Evolutionary conservation across 2,329 filamentous ascomycete species (phyloP), one percentile per base, ranked within the genome.

Genomic region (Alternaria novae-zelandiae): DNA sequence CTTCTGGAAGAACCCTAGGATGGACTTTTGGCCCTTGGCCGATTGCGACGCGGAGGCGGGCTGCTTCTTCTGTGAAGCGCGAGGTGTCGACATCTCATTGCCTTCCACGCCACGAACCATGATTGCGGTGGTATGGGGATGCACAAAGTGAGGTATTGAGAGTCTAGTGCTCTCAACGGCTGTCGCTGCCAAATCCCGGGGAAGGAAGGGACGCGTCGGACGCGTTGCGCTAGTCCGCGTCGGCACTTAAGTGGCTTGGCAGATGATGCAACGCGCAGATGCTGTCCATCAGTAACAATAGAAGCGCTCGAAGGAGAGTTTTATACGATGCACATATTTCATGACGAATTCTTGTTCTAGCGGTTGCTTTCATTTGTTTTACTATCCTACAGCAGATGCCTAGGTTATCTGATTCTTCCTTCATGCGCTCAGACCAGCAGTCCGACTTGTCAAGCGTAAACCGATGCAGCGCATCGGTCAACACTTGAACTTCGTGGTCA

Each of bases 1-100:
- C 77, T 86, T 93, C 69, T 90, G 86, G 74, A 95, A 95, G 85
- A 96, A 96, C 46, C 91, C 91, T 36, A 93, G 83, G 63, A 96
- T 93, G 57, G 90, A 92, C 77, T 85, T 86, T 75, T 92, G 90
- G 73, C 87, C 89, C 74, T 89, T 89, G 65, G 79, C 79, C 20
- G 83, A 81, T 63, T 86, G 86, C 11, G 84, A 80, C 28, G 61
- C 72, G 12, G 81, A 80, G 47, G 81, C 79, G 47, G 80, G 79
- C 45, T 82, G 76, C 72, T 87, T 86, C 74, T 82, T 83, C 54
- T 81, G 78, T 55, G 81, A 80, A 43, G 82, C 63, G 41, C 77
- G 76, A 51, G 82, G 82, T 1, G 82, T 84, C 32, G 80, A 78
- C 70, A 84, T 80, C 60, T 83, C 81, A 71, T 83, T 83, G 20